A percentile compares a stretch with the other conserved stretches of the same genome.
Evolutionary conservation across 768 basidiomycete genomes (phyloP).

Genomic region (Leccinum variicolor): DNA sequence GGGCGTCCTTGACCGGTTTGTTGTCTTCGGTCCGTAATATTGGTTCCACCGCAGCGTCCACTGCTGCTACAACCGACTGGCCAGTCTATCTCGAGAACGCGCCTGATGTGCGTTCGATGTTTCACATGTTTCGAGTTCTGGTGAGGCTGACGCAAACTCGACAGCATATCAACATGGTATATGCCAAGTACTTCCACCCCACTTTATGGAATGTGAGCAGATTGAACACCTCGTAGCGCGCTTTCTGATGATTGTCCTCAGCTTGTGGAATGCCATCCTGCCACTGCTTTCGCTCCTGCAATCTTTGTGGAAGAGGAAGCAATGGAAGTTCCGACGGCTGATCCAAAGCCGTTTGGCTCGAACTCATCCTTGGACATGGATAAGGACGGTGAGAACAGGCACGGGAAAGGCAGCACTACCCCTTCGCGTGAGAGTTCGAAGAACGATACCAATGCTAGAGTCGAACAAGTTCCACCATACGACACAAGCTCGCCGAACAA

Average conservation of each 20-base stretch:
- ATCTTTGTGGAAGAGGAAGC: slow-evolving; percentile 22
- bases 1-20: slow-evolving; percentile 5
- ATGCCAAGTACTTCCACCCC: slow-evolving; percentile 22
- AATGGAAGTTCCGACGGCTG: slow-evolving; percentile 1
- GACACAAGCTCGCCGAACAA: slow-evolving; percentile 2
- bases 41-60: background rate
- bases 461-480: slow-evolving; percentile 9
- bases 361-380: slow-evolving; percentile 15
- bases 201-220: slow-evolving; percentile 16
- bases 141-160: background rate
- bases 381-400: background rate
- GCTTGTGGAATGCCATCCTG: slow-evolving; percentile 17
- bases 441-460: background rate
- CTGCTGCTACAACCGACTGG: background rate
- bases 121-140: background rate
- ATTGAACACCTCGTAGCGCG: background rate
- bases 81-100: slow-evolving; percentile 8
- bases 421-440: background rate
- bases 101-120: slow-evolving; percentile 3
- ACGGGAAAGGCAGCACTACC: background rate
- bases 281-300: slow-evolving; percentile 11
- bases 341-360: slow-evolving; percentile 3
- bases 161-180: slow-evolving; percentile 19
- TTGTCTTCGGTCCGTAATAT: slow-evolving; percentile 9
- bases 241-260: background rate